These are phyloP conservation scores for Puya raimondii DNA, from an alignment of 176 grass and related monocot genomes.

Conservation along the genomic window DNA sequence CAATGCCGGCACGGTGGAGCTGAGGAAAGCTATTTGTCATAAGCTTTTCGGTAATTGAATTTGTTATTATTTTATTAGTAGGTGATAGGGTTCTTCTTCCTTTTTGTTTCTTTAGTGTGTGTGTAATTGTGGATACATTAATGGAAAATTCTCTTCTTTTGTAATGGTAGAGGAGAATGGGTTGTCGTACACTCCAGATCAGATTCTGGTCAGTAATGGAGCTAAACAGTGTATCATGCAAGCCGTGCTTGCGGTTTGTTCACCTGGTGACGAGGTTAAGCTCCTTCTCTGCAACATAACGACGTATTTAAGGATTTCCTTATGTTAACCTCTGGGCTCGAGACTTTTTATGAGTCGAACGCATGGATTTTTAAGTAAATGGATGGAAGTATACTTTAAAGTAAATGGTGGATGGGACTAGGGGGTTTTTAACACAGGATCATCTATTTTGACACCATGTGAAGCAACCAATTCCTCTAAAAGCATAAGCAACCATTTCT, in stretches of 20 bases:
- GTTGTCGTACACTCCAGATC: conserved; percentile 49
- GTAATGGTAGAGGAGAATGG: conserved; percentile 67
- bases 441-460: too few species aligned
- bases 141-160: conserved; percentile 7
- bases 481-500: too few species aligned
- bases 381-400: too few species aligned
- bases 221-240: conserved; percentile 83
- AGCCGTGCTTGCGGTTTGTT: conserved; percentile 78
- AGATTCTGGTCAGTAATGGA: conserved; percentile 85
- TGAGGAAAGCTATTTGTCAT: conserved; percentile 85
- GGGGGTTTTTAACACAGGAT: too few species aligned
- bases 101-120: too few species aligned
- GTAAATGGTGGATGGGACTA: too few species aligned
- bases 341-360: too few species aligned
- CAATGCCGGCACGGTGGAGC: conserved; percentile 70
- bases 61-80: not conserved
- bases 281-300: too few species aligned
- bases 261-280: conserved; percentile 75
- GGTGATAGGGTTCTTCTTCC: not conserved
- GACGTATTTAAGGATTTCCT: too few species aligned
- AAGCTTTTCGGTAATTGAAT: conserved; percentile 53
- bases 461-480: too few species aligned
- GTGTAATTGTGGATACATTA: not conserved
- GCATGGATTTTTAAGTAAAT: too few species aligned
- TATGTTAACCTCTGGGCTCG: too few species aligned